Conservation (phyloP, 495 filamentous ascomycete genomes). For the Amniculicola lignicola region DNA sequence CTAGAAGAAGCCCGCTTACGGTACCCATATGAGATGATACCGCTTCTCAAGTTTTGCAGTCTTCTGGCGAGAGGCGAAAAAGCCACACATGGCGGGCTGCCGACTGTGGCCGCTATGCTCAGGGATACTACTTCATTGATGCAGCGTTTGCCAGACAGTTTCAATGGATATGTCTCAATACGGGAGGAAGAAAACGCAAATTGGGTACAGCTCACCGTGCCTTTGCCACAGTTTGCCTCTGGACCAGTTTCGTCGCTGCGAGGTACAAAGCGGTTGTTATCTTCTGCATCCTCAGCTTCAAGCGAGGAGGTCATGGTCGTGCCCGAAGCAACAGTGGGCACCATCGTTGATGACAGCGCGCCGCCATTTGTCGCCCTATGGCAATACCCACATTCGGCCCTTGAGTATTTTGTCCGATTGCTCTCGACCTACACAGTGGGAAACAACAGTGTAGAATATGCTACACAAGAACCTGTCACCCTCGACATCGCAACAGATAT, state of each 20-base stretch:
- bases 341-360: conserved; percentile 49
- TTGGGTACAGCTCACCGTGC: conserved; percentile 52
- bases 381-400: conserved; percentile 69
- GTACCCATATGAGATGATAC: conserved; percentile 83
- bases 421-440: conserved; percentile 46
- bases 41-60: conserved; percentile 67
- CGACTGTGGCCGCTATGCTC: conserved; percentile 54
- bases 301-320: conserved; percentile 19
- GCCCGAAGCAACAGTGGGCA: conserved; percentile 21
- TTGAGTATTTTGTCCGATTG: conserved; percentile 73
- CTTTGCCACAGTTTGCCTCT: conserved; percentile 52
- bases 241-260: neutral
- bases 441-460: conserved; percentile 31
- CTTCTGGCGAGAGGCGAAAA: conserved; percentile 49
- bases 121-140: conserved; percentile 66
- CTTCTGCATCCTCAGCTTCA: neutral
- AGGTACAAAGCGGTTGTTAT: conserved; percentile 1
- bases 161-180: conserved; percentile 66
- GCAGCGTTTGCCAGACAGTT: conserved; percentile 60
- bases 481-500: conserved; percentile 60
- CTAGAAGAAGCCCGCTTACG: conserved; percentile 63
- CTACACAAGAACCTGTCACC: conserved; percentile 30
- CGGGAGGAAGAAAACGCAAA: conserved; percentile 83
- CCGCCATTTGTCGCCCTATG: conserved; percentile 64
- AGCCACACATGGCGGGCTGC: conserved; percentile 46